Base-by-base conservation (phyloP, 257 asterid genomes). In the Handroanthus guayacan region DNA sequence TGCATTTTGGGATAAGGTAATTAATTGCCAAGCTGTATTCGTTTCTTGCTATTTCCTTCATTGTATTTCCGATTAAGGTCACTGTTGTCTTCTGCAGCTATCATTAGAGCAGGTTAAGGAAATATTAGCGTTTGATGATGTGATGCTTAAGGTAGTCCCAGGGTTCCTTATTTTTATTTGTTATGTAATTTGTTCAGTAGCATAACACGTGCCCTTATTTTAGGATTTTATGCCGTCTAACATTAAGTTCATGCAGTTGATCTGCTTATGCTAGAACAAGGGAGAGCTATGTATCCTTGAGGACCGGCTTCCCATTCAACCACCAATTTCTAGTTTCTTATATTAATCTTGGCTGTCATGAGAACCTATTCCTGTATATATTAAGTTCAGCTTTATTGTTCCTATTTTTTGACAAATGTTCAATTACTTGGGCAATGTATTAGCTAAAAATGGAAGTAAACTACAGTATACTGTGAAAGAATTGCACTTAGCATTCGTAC, bases 1-100 rank as follows among this genome's bases (percentile, higher is more conserved):
- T 77, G 93, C 89, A 64, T 96, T 91, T 76, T 96, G 99, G 99
- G 97, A 96, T 79, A 88, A 88, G 94, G 98, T 93, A 84, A 76
- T 71, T 64, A 73, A 34, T 73, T 71, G 44, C 70, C 69, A 37
- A 61, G 17, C 41, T 72, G 58, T 73, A 58, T 74, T 73, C 52
- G 38, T 50, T 78, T 78, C 13, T 68, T 72, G 61, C 57, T 72
- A 58, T 47, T 57, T 74, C 62, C 76, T 72, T 62, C 60, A 45
- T 79, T 86, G 14, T 41, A 63, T 64, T 79, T 39, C 34, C 25
- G 45, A 44, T 58, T 62, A 73, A 57, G 45, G 74, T 78, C 62
- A 25, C 37, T 71, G 5, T 78, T 75, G 63, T 75, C 75, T 25
- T 81, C 38, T 77, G 82, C 96, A 96, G 98, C 87, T 94, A n/a